These are phyloP conservation scores for Fraxinus quadrangulata DNA, from an alignment of 257 asterid genomes.

Conservation along the genomic window DNA sequence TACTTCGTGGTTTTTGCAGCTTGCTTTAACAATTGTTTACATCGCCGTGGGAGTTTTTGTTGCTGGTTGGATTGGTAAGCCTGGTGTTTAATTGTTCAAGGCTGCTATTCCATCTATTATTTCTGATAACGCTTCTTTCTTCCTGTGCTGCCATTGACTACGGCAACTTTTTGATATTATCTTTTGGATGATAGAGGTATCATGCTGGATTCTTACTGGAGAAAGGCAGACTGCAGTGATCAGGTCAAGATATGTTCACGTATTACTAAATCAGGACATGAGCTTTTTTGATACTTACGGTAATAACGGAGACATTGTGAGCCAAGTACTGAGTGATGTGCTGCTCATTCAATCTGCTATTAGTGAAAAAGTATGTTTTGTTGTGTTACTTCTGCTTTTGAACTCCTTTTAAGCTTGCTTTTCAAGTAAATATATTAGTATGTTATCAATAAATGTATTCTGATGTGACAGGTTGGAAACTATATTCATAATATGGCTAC, in stretches of 20 bases:
- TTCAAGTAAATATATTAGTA: constrained; percentile 15
- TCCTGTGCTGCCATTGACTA: constrained; percentile 16
- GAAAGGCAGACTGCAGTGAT: constrained; percentile 99
- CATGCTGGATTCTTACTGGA: constrained; percentile 99
- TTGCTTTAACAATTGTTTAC: constrained; percentile 69
- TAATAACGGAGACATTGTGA: constrained; percentile 97
- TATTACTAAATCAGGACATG: constrained; percentile 98
- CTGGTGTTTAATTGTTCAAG: constrained; percentile 17
- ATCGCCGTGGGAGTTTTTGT: constrained; percentile 92
- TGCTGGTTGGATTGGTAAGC: constrained; percentile 99
- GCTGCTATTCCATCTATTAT: constrained; percentile 20
- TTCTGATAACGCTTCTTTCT: no score
- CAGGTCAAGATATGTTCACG: constrained; percentile 95
- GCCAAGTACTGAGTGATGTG: constrained; percentile 98
- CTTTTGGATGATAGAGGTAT: constrained; percentile 72
- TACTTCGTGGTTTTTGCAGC: constrained; percentile 64
- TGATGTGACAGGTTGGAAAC: constrained; percentile 84
- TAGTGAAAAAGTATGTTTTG: constrained; percentile 81
- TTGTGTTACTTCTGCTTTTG: constrained; percentile 8
- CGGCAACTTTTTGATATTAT: constrained; percentile 26
- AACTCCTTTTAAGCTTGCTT: constrained; percentile 23
- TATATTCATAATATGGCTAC: constrained; percentile 99
- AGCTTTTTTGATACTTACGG: constrained; percentile 99
- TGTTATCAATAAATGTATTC: constrained; percentile 26
- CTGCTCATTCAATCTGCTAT: constrained; percentile 98